Conservation (phyloP, 139 green algal genomes). For the Haematococcus sp. region DNA sequence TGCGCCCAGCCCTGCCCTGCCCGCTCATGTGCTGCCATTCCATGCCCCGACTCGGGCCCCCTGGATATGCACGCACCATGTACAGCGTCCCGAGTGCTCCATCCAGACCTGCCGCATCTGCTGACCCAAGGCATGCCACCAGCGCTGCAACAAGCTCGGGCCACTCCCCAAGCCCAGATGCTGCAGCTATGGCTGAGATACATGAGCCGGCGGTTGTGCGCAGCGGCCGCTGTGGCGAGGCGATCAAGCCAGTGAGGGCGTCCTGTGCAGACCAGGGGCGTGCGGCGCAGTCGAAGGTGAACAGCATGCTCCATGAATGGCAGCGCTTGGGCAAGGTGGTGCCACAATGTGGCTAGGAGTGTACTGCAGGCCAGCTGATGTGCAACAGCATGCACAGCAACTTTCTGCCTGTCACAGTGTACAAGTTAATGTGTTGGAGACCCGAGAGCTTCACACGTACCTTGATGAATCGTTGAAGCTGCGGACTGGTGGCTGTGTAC, state of each 20-base stretch:
- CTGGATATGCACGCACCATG: constrained; percentile 79
- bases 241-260: constrained; percentile 71
- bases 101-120: constrained; percentile 62
- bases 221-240: constrained; percentile 54
- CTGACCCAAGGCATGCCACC: constrained; percentile 44
- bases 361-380: too few relatives aligned
- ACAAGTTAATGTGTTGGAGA: too few relatives aligned
- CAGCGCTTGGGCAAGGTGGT: too few relatives aligned
- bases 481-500: constrained; percentile 46
- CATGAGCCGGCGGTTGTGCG: constrained; percentile 81
- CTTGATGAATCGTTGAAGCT: constrained; percentile 80
- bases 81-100: constrained; percentile 87
- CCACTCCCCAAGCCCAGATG: constrained; percentile 65
- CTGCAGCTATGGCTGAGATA: constrained; percentile 48
- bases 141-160: constrained; percentile 75
- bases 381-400: too few relatives aligned
- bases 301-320: too few relatives aligned
- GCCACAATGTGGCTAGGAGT: too few relatives aligned
- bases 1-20: too few relatives aligned
- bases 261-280: constrained; percentile 21
- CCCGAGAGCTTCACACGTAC: too few relatives aligned
- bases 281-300: not conserved
- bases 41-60: too few relatives aligned
- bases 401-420: too few relatives aligned
- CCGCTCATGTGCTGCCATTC: too few relatives aligned